Percentiles rank a stretch among this genome's conserved stretches.
Evolutionary conservation across 805 yeast genomes (phyloP).

Genomic region (Diddensiella transvaalensis): DNA sequence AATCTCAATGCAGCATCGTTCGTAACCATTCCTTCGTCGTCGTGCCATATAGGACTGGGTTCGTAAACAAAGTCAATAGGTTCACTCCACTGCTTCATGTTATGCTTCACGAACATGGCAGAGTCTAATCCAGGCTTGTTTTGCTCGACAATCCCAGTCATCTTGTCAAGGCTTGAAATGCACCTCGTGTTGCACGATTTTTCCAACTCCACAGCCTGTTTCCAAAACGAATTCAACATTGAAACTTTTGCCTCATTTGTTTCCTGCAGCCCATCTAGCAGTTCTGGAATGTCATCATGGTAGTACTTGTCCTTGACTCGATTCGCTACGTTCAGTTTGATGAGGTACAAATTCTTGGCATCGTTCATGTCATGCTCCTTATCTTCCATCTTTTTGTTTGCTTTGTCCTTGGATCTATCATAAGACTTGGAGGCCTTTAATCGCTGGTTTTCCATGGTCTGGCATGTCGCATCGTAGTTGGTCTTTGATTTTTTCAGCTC

Average conservation of each 20-base stretch:
- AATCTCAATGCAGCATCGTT: slow-evolving; percentile 39
- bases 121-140: slow-evolving; percentile 75
- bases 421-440: slow-evolving; percentile 57
- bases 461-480: slow-evolving; percentile 77
- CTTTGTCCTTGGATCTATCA: slow-evolving; percentile 34
- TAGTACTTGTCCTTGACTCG: slow-evolving; percentile 88
- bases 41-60: slow-evolving; percentile 96
- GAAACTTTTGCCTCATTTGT: slow-evolving; percentile 75
- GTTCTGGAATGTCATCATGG: slow-evolving; percentile 90
- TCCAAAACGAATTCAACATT: slow-evolving; percentile 65
- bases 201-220: slow-evolving; percentile 60
- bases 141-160: slow-evolving; percentile 56
- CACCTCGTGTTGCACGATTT: slow-evolving; percentile 46
- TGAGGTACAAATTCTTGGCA: slow-evolving; percentile 78
- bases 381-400: slow-evolving; percentile 48
- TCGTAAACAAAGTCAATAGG: slow-evolving; percentile 81
- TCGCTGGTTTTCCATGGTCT: slow-evolving; percentile 74
- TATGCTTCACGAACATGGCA: slow-evolving; percentile 91
- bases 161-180: slow-evolving; percentile 42
- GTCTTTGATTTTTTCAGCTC: slow-evolving; percentile 64
- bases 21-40: slow-evolving; percentile 69
- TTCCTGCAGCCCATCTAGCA: slow-evolving; percentile 78
- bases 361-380: slow-evolving; percentile 78
- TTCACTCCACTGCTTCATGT: slow-evolving; percentile 69
- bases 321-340: slow-evolving; percentile 79